Conservation (phyloP, 768 basidiomycete genomes). For the Psilocybe sp. region DNA sequence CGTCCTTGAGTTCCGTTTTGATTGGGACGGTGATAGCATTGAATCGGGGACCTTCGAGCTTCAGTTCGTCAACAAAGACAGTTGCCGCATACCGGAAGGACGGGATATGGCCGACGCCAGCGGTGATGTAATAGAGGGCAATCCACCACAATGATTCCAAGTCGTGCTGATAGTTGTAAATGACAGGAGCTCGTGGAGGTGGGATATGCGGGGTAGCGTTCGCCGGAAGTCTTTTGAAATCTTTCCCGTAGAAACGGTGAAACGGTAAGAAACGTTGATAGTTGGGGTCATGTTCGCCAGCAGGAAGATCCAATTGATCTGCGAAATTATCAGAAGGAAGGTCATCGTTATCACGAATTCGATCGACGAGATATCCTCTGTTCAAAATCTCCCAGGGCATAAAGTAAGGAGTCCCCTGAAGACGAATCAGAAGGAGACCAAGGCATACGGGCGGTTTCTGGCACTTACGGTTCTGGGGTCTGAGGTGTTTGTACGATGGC, state of each 20-base stretch:
- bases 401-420: slow-evolving; percentile 14
- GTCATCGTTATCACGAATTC: not conserved
- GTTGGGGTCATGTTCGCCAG: no score
- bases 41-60: no score
- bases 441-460: no score
- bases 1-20: no score
- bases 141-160: slow-evolving; percentile 1
- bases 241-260: no score
- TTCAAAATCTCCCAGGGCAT: slow-evolving; percentile 11
- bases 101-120: not conserved
- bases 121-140: not conserved
- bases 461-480: slow-evolving; percentile 14
- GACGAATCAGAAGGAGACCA: no score
- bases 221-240: not conserved
- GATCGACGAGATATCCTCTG: not conserved
- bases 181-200: not conserved
- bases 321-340: no score
- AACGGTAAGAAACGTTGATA: no score
- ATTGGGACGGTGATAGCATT: no score
- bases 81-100: no score
- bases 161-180: not conserved
- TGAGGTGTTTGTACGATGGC: not conserved
- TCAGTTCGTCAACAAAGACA: no score
- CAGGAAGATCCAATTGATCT: no score
- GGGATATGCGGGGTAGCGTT: not conserved